Percentiles rank a stretch among this genome's conserved stretches.
phyloP scores from a whole-genome alignment of 306 rosid species.

The Dicorynia guianensis region DNA sequence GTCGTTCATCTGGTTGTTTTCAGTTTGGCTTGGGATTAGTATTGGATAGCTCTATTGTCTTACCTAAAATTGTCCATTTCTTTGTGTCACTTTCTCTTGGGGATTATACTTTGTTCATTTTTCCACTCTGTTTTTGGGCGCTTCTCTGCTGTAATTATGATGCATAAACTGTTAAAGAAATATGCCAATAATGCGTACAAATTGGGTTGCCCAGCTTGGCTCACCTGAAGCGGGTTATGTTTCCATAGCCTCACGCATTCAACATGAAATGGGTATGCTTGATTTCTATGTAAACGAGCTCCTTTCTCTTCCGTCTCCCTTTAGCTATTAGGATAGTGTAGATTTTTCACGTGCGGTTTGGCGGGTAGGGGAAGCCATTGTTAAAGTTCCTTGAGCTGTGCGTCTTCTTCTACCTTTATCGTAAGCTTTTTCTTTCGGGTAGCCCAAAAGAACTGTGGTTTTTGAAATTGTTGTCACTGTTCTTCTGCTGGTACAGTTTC shows the following conservation, averaged over 20 bases:
- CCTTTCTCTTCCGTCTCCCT: too few species aligned
- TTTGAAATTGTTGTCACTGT: slow-evolving; percentile 45
- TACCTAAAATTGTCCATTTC: slow-evolving; percentile 48
- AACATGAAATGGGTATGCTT: slow-evolving; percentile 26
- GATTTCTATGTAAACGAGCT: slow-evolving; percentile 4
- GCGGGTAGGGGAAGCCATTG: slow-evolving; percentile 24
- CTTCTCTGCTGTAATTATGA: slow-evolving; percentile 33
- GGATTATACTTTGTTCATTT: slow-evolving; percentile 29
- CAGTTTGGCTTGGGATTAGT: slow-evolving; percentile 37
- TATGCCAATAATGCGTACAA: slow-evolving; percentile 46
- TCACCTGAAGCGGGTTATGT: slow-evolving; percentile 38
- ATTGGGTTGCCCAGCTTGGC: slow-evolving; percentile 48
- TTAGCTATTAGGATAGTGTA: slow-evolving; percentile 22
- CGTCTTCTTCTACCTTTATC: slow-evolving; percentile 50
- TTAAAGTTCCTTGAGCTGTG: slow-evolving; percentile 65
- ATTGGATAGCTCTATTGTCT: neutral
- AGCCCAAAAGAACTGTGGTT: slow-evolving; percentile 53
- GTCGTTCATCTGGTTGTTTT: slow-evolving; percentile 14
- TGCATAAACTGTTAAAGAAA: slow-evolving; percentile 38
- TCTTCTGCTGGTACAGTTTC: slow-evolving; percentile 42
- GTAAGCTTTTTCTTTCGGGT: slow-evolving; percentile 22
- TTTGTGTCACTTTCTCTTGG: slow-evolving; percentile 35
- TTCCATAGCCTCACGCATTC: slow-evolving; percentile 38
- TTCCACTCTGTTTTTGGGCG: neutral
- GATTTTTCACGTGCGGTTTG: slow-evolving; percentile 39